Base-by-base conservation (phyloP, 352 stramenopile genomes). In the Pythium monospermum region DNA sequence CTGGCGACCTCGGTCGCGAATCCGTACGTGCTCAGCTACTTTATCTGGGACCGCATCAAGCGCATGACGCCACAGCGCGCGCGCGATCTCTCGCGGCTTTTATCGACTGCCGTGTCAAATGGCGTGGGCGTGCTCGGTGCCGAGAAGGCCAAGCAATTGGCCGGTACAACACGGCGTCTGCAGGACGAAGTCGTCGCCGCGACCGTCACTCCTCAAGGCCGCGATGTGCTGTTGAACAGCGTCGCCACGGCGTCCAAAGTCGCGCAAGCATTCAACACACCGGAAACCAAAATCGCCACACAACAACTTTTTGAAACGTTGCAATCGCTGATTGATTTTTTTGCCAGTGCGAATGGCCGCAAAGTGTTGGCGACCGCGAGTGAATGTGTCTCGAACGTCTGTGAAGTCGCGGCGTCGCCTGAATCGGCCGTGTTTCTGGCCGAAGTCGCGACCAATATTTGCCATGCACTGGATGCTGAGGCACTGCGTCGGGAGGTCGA, bases 341-440 rank as follows among this genome's bases (percentile, higher is more conserved):
- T 91, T 31, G 76, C 81, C 13, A 91, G 73, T 32, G 51, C 67
- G 4, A 59, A 76, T 8, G 81, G 81, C 13, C 68, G 71, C n/a
- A 61, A 69, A 7, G 62, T 87, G 39, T 75, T 91, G 31, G 66
- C 66, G 19, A 80, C 69, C 33, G 61, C 66, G 0, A 56, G 72
- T n/a, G 69, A 84, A 37, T 89, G 73, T 21, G 33, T 83, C 38
- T 69, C 45, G 3, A 60, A 73, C 45, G 51, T 78, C 21, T 73
- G 53, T 23, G 76, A 87, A 33, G 71, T 89, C 47, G 64, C 69
- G 0, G 76, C 81, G 54, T 89, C 81, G 18, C 73, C 76, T 1
- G 81, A 91, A 54, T 64, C 74, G 30, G 78, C 81, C n/a, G 79
- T 91, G 27, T 83, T 91, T 33, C 54, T 91, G 33, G 71, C 78